Evolutionary conservation across 768 basidiomycete species (phyloP).

Genomic region (Kwoniella bestiolae): DNA sequence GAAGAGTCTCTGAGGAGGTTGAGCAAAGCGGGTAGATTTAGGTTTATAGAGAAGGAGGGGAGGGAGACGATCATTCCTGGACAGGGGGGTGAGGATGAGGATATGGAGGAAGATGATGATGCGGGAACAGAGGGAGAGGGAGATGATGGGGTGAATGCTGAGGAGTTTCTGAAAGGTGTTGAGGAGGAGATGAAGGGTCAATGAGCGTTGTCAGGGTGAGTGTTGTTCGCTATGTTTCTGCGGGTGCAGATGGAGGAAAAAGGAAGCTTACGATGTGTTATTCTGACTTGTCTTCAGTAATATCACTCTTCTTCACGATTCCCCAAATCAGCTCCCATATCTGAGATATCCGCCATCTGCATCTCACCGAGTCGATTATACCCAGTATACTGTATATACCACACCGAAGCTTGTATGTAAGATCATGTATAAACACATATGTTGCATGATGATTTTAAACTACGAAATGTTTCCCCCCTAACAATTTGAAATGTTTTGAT

Average conservation of each 20-base stretch:
- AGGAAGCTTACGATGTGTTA: no score
- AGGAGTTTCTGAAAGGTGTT: constrained; percentile 15
- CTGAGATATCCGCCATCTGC: not conserved
- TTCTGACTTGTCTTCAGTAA: no score
- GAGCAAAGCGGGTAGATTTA: constrained; percentile 28
- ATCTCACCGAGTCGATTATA: not conserved
- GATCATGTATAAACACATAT: not conserved
- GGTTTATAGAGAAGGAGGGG: constrained; percentile 28
- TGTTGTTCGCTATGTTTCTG: no score
- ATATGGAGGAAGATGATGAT: constrained; percentile 11
- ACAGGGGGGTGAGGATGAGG: constrained; percentile 5
- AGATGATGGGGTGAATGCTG: constrained; percentile 8
- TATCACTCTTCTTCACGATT: no score
- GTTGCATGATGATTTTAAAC: constrained; percentile 1
- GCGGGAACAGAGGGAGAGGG: constrained; percentile 15
- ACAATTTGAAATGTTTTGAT: no score
- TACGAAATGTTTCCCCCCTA: not conserved
- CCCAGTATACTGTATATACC: not conserved
- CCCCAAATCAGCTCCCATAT: not conserved
- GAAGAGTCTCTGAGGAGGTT: constrained; percentile 17
- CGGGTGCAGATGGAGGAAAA: no score
- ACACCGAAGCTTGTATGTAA: not conserved
- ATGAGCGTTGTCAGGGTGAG: no score
- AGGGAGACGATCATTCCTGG: constrained; percentile 24
- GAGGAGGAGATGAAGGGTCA: constrained; percentile 21